Evolutionary conservation across 176 grass and related monocot species (phyloP), one percentile per base, ranked within the genome.

Genomic region (Saccharum officinarum): DNA sequence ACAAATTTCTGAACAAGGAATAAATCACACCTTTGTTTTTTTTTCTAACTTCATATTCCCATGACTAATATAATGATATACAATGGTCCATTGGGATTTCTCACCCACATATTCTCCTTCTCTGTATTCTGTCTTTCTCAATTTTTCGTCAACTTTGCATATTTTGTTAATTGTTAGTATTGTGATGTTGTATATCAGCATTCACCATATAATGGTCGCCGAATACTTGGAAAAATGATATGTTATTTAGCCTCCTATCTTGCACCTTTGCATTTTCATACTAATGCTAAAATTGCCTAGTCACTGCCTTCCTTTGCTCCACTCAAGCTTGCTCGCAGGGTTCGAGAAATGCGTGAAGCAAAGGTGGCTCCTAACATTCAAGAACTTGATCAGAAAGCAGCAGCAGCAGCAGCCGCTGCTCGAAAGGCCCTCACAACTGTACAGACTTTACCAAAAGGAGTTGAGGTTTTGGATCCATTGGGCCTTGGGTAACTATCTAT

Each of bases 401-500:
- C 60, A 33, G 85, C 87, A 7, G 83, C 87, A 2, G 93, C 89
- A 67, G 80, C 87, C 14, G 83, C 87, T 11, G 93, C 89, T 80
- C 91, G 62, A 25, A 98, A 98, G 86, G 91, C 67, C 67, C 92
- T 98, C 36, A 91, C 90, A 67, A 91, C 41, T 82, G 71, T 95
- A 77, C 91, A 95, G 61, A 94, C 97, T 77, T 86, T 98, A 87
- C 97, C 97, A 52, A 95, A 82, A 94, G 93, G 97, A 60, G 97
- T 98, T 78, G 97, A 98, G 73, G 97, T 98, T 78, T 92, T 98
- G 80, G 97, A 98, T 92, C 97, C 97, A 75, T 89, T 98, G 72
- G 97, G 93, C 66, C 90, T 98, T 39, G 97, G 96, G 96, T 98
- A 98, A 95, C 33, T 82, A 87, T 81, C 83, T 80, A 38, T 20